Evolutionary conservation across 352 stramenopile genomes (phyloP).

Genomic region (Phytophthora chlamydospora): DNA sequence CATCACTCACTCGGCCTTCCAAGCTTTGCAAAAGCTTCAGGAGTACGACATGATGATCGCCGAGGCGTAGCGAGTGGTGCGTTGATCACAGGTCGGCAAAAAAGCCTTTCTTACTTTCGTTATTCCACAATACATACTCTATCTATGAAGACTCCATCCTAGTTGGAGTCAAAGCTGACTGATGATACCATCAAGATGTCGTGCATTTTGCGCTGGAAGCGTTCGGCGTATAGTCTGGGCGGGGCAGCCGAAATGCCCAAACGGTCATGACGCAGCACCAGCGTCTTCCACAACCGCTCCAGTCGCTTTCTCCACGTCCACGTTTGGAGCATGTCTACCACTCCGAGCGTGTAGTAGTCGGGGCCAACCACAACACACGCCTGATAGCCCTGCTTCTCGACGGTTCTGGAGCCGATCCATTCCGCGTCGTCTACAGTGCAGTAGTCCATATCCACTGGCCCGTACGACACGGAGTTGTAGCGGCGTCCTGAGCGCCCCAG

Average conservation of each 20-base stretch:
- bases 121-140: constrained; percentile 39
- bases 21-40: constrained; percentile 79
- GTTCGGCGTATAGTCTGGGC: constrained; percentile 71
- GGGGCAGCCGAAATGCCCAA: constrained; percentile 84
- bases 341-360: constrained; percentile 88
- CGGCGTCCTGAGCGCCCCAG: constrained; percentile 31
- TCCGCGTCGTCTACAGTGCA: constrained; percentile 35
- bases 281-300: constrained; percentile 87
- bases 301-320: constrained; percentile 87
- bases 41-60: constrained; percentile 86
- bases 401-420: constrained; percentile 65
- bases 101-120: constrained; percentile 5
- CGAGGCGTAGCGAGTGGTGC: constrained; percentile 45
- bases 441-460: constrained; percentile 26
- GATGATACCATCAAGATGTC: constrained; percentile 85
- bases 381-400: constrained; percentile 75
- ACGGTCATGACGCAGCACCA: constrained; percentile 67
- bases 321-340: constrained; percentile 92
- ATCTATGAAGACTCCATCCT: constrained; percentile 25
- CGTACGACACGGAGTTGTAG: constrained; percentile 62
- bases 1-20: constrained; percentile 73
- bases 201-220: constrained; percentile 86
- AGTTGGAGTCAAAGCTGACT: constrained; percentile 51
- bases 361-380: constrained; percentile 79
- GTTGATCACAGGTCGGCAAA: constrained; percentile 5